Evolutionary conservation across 495 filamentous ascomycete species (phyloP), one percentile per base, ranked within the genome.

Genomic region (Penicillium antarcticum): DNA sequence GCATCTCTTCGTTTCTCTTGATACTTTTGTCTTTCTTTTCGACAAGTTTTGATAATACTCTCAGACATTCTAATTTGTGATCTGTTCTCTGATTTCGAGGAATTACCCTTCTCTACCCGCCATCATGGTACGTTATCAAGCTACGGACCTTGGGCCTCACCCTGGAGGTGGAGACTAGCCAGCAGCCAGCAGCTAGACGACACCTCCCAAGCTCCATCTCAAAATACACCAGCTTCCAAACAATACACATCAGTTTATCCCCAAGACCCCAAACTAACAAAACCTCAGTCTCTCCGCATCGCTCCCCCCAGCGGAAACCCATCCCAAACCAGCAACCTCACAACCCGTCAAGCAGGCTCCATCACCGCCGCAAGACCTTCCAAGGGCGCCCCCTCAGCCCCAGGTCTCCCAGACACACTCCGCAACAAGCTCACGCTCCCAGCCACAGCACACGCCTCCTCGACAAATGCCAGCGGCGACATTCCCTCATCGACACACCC

Each of bases 361-460:
- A 55, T 56, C 57, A 66, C 68, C 57, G 26, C 17, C 62, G 66
- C 42, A 29, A 29, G 26, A 10, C 66, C 71, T 48, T 78, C 76
- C 50, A 78, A 76, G 57, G 80, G 80, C 63, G 92, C 92, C 29
- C 92, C 92, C 52, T 95, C 90, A 16, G 92, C 90, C 47, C 90
- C 90, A 1, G 91, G 92, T 56, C 73, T 97, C 55, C 92, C 89
- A 76, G 92, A 97, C 74, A 91, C 86, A 14, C 87, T 97, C 52
- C 90, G 92, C 67, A 75, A 85, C 42, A 89, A 89, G 69, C 78
- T 94, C 59, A 83, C 80, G 36, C 73, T 74, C 29, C 62, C 78
- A n/a, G 65, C 70, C 12, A 63, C 68, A 48, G 58, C 68, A 45
- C 72, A 77, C 63, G 64, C 72, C 48, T 63, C 76, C 13, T 69